Percentiles rank a stretch among this genome's conserved stretches.
These are phyloP conservation scores for Carex pumila DNA, from an alignment of 176 grass and related monocot genomes.

Conservation along the genomic window DNA sequence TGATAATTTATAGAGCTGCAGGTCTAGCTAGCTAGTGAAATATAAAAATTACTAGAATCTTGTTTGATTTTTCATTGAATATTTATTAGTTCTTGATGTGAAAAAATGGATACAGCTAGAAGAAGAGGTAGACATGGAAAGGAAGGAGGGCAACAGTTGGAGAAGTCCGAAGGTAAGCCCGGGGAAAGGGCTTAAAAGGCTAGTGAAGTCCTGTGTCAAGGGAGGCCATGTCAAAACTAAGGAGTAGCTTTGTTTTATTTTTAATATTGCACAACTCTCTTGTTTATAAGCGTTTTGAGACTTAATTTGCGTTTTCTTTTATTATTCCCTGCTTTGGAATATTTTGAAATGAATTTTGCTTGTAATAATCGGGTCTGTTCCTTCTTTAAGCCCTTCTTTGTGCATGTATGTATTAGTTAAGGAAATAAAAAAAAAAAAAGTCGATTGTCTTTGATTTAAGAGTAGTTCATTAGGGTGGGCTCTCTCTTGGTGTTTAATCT, in stretches of 20 bases:
- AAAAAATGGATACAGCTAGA: constrained; percentile 12
- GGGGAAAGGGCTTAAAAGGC: constrained; percentile 12
- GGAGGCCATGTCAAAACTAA: constrained; percentile 23
- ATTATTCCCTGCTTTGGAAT: neutral
- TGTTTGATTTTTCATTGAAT: neutral
- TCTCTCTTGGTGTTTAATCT: neutral
- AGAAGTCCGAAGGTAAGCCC: constrained; percentile 7
- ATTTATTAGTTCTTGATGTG: neutral
- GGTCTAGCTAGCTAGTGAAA: neutral
- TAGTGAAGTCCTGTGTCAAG: constrained; percentile 23
- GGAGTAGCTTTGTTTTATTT: neutral
- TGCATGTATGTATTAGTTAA: neutral
- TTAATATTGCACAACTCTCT: neutral
- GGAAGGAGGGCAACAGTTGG: neutral
- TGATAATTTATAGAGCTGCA: neutral
- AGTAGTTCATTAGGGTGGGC: neutral
- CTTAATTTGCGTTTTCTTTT: neutral
- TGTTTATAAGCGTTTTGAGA: neutral
- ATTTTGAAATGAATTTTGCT: neutral
- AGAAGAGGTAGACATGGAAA: constrained; percentile 8
- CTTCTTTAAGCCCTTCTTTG: neutral
- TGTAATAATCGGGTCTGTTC: neutral
- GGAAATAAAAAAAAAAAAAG: neutral
- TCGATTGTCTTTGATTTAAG: neutral
- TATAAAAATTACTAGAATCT: neutral